Evolutionary conservation across 2,329 filamentous ascomycete genomes (phyloP).

Genomic region (Fusarium coffeatum): DNA sequence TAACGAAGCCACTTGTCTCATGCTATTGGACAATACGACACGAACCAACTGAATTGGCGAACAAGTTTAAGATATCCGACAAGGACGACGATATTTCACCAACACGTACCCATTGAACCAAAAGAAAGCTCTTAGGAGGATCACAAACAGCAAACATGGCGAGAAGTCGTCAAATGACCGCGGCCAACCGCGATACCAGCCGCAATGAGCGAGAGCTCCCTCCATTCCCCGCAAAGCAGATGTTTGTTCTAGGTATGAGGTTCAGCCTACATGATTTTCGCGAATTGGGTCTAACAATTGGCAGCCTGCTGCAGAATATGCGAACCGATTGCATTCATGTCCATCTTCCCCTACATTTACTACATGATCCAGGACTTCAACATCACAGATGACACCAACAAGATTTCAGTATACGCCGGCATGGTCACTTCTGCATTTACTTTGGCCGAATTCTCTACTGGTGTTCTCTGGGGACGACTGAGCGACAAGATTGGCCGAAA

Average conservation of each 20-base stretch:
- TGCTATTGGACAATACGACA: constrained; percentile 13
- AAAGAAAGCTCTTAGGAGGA: constrained; percentile 22
- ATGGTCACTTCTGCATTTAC: constrained; percentile 98
- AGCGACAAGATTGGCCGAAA: constrained; percentile 94
- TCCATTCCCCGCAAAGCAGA: constrained; percentile 58
- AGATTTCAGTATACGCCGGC: constrained; percentile 91
- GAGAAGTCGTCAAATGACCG: constrained; percentile 43
- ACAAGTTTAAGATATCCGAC: constrained; percentile 4
- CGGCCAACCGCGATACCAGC: constrained; percentile 41
- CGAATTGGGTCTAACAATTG: constrained; percentile 22
- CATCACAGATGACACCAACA: constrained; percentile 79
- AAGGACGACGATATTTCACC: background rate
- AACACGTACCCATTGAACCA: constrained; percentile 5
- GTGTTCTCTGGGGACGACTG: constrained; percentile 90
- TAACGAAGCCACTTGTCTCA: constrained; percentile 15
- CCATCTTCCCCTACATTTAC: constrained; percentile 98
- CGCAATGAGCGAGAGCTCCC: constrained; percentile 43
- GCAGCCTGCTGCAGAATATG: constrained; percentile 92
- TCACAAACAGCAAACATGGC: constrained; percentile 44
- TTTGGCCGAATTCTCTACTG: constrained; percentile 92
- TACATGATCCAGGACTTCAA: constrained; percentile 96
- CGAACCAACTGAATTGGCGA: constrained; percentile 20
- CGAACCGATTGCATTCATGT: constrained; percentile 99
- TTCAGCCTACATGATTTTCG: background rate
- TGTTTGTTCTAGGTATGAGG: constrained; percentile 63